Evolutionary conservation across 2,329 filamentous ascomycete species (phyloP).

Genomic region (Alternaria ethzedia): DNA sequence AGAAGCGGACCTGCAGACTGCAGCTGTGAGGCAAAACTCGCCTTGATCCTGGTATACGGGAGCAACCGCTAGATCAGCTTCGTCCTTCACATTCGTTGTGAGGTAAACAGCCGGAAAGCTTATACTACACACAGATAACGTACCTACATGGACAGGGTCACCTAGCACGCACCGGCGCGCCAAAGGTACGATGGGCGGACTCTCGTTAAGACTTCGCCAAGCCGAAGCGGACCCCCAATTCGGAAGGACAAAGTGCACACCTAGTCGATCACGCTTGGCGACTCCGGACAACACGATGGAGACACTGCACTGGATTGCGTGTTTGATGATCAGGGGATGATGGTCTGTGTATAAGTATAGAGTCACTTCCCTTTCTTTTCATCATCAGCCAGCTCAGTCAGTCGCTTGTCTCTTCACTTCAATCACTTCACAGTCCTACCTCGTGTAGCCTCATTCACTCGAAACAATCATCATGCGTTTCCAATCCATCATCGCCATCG

Average conservation of each 20-base stretch:
- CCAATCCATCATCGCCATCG: conserved; percentile 30
- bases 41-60: conserved; percentile 4
- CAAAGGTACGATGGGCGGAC: conserved; percentile 1
- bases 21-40: background rate
- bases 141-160: conserved; percentile 5
- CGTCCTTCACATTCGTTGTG: conserved; percentile 8
- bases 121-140: conserved; percentile 8
- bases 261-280: conserved; percentile 10
- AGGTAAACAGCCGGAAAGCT: conserved; percentile 6
- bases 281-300: conserved; percentile 3
- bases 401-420: conserved; percentile 18
- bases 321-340: background rate
- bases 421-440: conserved; percentile 5
- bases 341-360: conserved; percentile 16
- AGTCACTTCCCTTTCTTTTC: background rate
- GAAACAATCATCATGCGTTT: conserved; percentile 26
- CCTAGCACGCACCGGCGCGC: background rate
- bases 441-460: conserved; percentile 4
- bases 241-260: conserved; percentile 14
- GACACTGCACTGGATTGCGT: conserved; percentile 5
- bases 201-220: conserved; percentile 16
- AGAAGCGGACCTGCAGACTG: conserved; percentile 1
- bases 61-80: conserved; percentile 11
- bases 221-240: conserved; percentile 1
- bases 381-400: conserved; percentile 15